These are phyloP conservation scores for Friedmanniomyces simplex DNA, from an alignment of 495 filamentous ascomycete genomes.

Conservation along the genomic window DNA sequence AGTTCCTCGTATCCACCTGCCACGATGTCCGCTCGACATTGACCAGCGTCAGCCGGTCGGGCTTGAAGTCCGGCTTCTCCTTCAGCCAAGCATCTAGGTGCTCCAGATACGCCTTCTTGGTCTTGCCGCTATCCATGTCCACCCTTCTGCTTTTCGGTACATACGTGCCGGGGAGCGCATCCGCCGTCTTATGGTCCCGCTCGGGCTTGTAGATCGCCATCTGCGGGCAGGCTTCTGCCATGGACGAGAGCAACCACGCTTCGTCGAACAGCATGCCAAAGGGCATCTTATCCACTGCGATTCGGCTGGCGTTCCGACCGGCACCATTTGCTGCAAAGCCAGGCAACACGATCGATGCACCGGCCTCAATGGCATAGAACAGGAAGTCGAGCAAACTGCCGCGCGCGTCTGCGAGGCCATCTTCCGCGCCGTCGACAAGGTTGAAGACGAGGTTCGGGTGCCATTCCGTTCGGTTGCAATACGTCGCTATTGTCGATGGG, in stretches of 20 bases:
- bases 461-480: slow-evolving; percentile 14
- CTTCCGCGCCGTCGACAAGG: slow-evolving; percentile 10
- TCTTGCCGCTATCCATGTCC: not conserved
- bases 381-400: slow-evolving; percentile 19
- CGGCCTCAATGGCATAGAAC: slow-evolving; percentile 12
- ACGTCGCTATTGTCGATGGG: slow-evolving; percentile 6
- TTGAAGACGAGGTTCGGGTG: slow-evolving; percentile 18
- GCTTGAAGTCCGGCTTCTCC: not conserved
- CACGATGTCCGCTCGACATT: slow-evolving; percentile 10
- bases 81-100: slow-evolving; percentile 10
- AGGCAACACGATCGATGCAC: slow-evolving; percentile 12
- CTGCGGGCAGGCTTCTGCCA: slow-evolving; percentile 32
- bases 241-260: slow-evolving; percentile 30
- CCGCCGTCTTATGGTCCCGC: slow-evolving; percentile 22
- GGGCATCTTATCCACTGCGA: not conserved
- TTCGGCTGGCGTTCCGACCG: not conserved
- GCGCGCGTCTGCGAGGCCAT: slow-evolving; percentile 10
- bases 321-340: not conserved
- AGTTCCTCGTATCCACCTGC: slow-evolving; percentile 10
- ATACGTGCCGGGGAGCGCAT: slow-evolving; percentile 12
- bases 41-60: slow-evolving; percentile 7
- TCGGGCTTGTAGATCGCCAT: slow-evolving; percentile 28
- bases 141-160: slow-evolving; percentile 11
- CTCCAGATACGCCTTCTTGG: slow-evolving; percentile 3
- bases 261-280: slow-evolving; percentile 32